Evolutionary conservation across 1,284 basidiomycete genomes (phyloP), one percentile per base, ranked within the genome.

Genomic region (Apiotrichum gracile): DNA sequence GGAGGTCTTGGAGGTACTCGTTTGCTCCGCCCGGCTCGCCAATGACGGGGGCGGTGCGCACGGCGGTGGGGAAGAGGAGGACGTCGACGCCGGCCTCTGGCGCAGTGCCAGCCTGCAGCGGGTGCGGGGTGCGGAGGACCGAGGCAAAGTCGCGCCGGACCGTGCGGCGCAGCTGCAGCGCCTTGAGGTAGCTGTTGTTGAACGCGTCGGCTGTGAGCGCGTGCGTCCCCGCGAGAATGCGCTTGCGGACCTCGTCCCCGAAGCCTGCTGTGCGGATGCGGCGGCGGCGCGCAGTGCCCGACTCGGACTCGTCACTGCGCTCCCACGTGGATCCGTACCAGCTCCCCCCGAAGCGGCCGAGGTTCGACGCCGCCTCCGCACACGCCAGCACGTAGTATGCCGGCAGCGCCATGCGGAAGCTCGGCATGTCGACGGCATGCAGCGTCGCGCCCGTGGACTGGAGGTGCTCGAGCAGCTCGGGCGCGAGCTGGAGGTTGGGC

Each of bases 361-460:
- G 78, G 67, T 96, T 97, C 61, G 89, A 93, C 61, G 88, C 88
- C 0, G 93, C 94, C 69, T 98, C 96, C 0, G 96, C 92, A 56
- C 85, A 88, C 0, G 94, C 89, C 21, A 97, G 80, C 13, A 97
- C 88, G 67, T 98, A 98, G 78, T 98, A 98, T 5, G 92, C 88
- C 49, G 91, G 89, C 2, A 97, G 78, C 0, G 90, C 88, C 62
- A 86, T 87, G 1, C 76, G 77, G 0, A 89, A 88, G 2, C 82
- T 81, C 0, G 91, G 89, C 19, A 97, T 78, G 9, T 85, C 85
- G 1, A 97, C 83, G 0, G 88, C 80, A 0, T 84, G 73, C 19
- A 97, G 65, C 0, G 77, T 76, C 0, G 90, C 91, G 0, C 92
- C 92, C 0, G 78, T 76, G 0, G 70, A 57, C 56, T 78, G 73